Base-by-base conservation (phyloP, 2,329 filamentous ascomycete genomes). In the Talaromyces amestolkiae region DNA sequence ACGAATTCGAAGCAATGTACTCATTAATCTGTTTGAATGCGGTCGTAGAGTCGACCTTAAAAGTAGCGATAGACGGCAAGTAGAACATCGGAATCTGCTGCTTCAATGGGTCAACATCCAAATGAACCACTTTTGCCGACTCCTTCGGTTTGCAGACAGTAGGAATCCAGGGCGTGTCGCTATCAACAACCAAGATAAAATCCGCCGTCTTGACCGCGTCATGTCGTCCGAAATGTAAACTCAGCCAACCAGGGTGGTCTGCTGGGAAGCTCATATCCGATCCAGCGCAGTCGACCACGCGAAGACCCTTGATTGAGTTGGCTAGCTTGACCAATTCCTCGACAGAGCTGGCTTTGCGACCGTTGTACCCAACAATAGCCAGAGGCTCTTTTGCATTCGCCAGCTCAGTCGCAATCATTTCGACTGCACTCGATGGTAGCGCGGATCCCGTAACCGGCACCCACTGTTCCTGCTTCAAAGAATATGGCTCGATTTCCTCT, bases 111-210 rank as follows among this genome's bases (percentile, higher is more conserved):
- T 91, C 89, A 41, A 86, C 81, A 69, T 91, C 89, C 59, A 91
- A 80, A 70, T 91, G 88, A 65, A 86, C 84, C 68, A 91, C 85
- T 66, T 82, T 86, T 2, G 87, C 84, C 7, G 80, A 77, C 1
- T 80, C 75, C 3, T 80, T 82, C 0, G 88, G 88, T 54, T 83
- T 83, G 77, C 85, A 88, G 67, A 87, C 87, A 0, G 92, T 95
- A n/a, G 89, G 88, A 64, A 97, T 93, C 92, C 93, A 97, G 0
- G 93, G 93, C 0, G 97, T 92, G 73, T 97, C 93, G 69, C 92
- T 96, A 76, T 97, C 91, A 27, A 96, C 74, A 2, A 97, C 89
- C 0, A 97, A 70, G 66, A 97, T 96, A 11, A 92, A 86, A 75
- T 97, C 94, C 0, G 93, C 92, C 0, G 87, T 87, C 66, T 83